Evolutionary conservation across 2,329 filamentous ascomycete species (phyloP), one percentile per base, ranked within the genome.

Genomic region (Colletotrichum sp.): DNA sequence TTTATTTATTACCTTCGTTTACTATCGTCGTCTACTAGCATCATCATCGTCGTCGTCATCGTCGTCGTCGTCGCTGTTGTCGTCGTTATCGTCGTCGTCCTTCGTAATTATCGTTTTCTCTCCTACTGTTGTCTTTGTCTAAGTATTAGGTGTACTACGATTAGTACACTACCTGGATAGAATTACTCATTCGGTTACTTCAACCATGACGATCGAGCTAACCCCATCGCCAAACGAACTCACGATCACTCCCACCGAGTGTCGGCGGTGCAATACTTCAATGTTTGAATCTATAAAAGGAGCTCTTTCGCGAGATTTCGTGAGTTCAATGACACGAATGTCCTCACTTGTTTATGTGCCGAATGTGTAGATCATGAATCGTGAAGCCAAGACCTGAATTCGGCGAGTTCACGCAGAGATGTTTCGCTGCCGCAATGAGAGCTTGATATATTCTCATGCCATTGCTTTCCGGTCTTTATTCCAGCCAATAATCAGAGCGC

Each of bases 211-310:
- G 2, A 44, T 18, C 4, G 16, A 44, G 16, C 39, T 44, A n/a
- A n/a, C 1, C 3, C 1, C 18, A n/a, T 0, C 0, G 39, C 8
- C 39, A 44, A n/a, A 3, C 8, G 5, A 44, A n/a, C 39, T n/a
- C 8, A 10, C 0, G 18, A 0, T 10, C 8, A 44, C 18, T 44
- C 18, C 9, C 39, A 44, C 16, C 9, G 18, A 0, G 39, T 44
- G 3, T 44, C 18, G 18, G 18, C 8, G 4, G 5, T 10, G 18
- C 2, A 9, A 44, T 2, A 44, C 4, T 6, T 10, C 9, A 12
- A 12, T 44, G 39, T 44, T 44, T 44, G 0, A 44, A 44, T 1
- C 18, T n/a, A 44, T 6, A 44, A 44, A 44, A n/a, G 18, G 0
- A 44, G 0, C 2, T 10, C 39, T 44, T n/a, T 2, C 9, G 18